phyloP scores from a whole-genome alignment of 768 basidiomycete genomes.

The Xanthoconium stramineum region DNA sequence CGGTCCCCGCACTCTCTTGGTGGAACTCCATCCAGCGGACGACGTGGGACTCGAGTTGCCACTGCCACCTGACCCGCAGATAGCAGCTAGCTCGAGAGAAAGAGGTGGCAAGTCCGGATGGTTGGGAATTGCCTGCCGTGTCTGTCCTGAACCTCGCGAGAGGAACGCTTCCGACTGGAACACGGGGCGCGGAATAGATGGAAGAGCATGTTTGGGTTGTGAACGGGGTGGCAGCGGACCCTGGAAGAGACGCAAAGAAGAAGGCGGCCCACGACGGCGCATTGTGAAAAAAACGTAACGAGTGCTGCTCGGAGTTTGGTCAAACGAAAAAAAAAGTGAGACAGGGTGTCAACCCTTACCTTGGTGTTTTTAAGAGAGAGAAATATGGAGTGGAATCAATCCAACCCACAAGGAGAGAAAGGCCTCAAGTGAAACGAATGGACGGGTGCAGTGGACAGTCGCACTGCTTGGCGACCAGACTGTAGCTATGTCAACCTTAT shows the following conservation, averaged over 20 bases:
- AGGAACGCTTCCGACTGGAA: slow-evolving; percentile 36
- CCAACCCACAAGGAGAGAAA: background rate
- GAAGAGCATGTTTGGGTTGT: slow-evolving; percentile 61
- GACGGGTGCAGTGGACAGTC: too few species aligned
- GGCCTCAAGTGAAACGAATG: background rate
- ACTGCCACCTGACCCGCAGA: slow-evolving; percentile 15
- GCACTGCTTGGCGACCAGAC: too few species aligned
- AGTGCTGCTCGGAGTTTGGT: background rate
- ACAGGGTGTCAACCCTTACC: background rate
- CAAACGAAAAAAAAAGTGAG: background rate
- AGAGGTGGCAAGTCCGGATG: slow-evolving; percentile 25
- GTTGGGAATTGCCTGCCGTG: slow-evolving; percentile 4
- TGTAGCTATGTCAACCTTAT: background rate
- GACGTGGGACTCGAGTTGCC: slow-evolving; percentile 10
- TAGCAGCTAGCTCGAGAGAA: slow-evolving; percentile 17
- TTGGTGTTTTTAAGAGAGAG: background rate
- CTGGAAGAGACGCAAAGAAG: slow-evolving; percentile 55
- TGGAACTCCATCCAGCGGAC: slow-evolving; percentile 17
- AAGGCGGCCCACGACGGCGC: slow-evolving; percentile 68
- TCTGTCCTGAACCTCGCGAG: slow-evolving; percentile 21
- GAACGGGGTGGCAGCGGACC: slow-evolving; percentile 65
- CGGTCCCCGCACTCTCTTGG: slow-evolving; percentile 42
- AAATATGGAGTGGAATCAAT: background rate
- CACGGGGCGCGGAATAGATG: slow-evolving; percentile 58
- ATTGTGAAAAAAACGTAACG: slow-evolving; percentile 32